Conservation (phyloP, 441 rosid species). For the Bruguiera hainesii region DNA sequence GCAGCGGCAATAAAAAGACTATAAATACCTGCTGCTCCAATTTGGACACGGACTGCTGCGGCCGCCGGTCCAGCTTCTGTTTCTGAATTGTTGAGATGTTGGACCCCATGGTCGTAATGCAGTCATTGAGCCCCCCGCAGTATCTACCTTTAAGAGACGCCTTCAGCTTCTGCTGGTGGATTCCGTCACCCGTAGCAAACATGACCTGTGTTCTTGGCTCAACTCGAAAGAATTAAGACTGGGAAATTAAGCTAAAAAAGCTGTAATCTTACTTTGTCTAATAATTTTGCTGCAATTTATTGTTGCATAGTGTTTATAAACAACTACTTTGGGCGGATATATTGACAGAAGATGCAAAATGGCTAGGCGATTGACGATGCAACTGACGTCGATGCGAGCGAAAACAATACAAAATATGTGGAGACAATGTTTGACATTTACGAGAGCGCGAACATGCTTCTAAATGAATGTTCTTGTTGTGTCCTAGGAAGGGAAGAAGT, state of each 20-base stretch:
- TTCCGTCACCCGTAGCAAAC: neutral
- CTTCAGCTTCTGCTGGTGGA: neutral
- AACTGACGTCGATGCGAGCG: too few relatives aligned
- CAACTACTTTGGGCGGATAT: neutral
- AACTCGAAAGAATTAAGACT: too few relatives aligned
- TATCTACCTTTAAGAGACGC: constrained; percentile 1
- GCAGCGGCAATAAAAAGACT: neutral
- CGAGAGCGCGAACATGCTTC: too few relatives aligned
- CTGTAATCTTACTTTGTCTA: neutral
- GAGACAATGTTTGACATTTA: too few relatives aligned
- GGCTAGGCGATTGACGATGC: too few relatives aligned
- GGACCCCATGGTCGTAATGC: constrained; percentile 21
- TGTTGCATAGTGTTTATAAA: neutral
- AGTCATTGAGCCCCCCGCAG: constrained; percentile 25
- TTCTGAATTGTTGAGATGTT: constrained; percentile 10
- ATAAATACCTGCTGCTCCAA: constrained; percentile 38
- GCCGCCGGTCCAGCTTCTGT: constrained; percentile 8
- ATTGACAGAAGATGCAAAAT: neutral
- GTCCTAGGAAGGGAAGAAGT: too few relatives aligned
- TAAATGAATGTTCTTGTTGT: too few relatives aligned
- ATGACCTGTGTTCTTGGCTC: neutral
- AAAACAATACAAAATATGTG: too few relatives aligned
- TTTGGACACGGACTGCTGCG: constrained; percentile 14
- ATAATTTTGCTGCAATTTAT: neutral
- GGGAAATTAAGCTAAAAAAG: too few relatives aligned